These are phyloP conservation scores for Neonothopanus nambi DNA, from an alignment of 1,284 basidiomycete species.

Conservation along the genomic window DNA sequence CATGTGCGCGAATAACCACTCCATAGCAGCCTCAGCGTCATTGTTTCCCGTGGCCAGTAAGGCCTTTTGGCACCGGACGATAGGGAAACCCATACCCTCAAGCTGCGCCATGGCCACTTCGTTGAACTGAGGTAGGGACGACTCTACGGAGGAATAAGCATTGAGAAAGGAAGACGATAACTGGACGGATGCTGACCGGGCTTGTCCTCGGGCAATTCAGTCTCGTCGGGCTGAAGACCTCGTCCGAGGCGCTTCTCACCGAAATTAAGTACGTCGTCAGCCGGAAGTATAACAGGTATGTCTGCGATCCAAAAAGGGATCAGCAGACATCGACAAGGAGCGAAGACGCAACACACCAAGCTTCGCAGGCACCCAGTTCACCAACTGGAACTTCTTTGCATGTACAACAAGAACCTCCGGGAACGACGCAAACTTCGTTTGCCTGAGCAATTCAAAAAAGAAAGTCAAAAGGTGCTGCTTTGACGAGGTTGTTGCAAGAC, in stretches of 20 bases:
- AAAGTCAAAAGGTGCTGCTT: slow-evolving; percentile 19
- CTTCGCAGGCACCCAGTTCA: slow-evolving; percentile 97
- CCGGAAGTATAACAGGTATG: slow-evolving; percentile 81
- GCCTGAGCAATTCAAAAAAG: slow-evolving; percentile 41
- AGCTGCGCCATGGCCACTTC: slow-evolving; percentile 72
- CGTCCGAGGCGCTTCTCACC: slow-evolving; percentile 66
- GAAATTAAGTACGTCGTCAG: slow-evolving; percentile 61
- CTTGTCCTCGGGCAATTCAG: slow-evolving; percentile 62
- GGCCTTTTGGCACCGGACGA: slow-evolving; percentile 83
- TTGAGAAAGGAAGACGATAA: neutral
- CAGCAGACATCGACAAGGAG: neutral
- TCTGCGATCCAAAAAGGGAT: slow-evolving; percentile 46
- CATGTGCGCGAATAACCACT: slow-evolving; percentile 95
- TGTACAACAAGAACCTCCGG: slow-evolving; percentile 90
- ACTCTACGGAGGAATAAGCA: slow-evolving; percentile 22
- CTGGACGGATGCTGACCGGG: slow-evolving; percentile 17
- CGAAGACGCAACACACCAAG: slow-evolving; percentile 57
- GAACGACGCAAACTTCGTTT: slow-evolving; percentile 80
- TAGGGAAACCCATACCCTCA: slow-evolving; percentile 87
- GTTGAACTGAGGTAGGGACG: slow-evolving; percentile 66
- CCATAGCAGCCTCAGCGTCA: slow-evolving; percentile 85
- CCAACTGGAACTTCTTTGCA: slow-evolving; percentile 92
- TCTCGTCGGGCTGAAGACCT: slow-evolving; percentile 78
- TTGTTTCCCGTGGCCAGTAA: slow-evolving; percentile 85
- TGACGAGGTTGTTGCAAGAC: neutral